Percentiles rank a stretch among this genome's conserved stretches.
These are phyloP conservation scores for Exophiala dermatitidis DNA, from an alignment of 2,329 filamentous ascomycete species.

Conservation along the genomic window DNA sequence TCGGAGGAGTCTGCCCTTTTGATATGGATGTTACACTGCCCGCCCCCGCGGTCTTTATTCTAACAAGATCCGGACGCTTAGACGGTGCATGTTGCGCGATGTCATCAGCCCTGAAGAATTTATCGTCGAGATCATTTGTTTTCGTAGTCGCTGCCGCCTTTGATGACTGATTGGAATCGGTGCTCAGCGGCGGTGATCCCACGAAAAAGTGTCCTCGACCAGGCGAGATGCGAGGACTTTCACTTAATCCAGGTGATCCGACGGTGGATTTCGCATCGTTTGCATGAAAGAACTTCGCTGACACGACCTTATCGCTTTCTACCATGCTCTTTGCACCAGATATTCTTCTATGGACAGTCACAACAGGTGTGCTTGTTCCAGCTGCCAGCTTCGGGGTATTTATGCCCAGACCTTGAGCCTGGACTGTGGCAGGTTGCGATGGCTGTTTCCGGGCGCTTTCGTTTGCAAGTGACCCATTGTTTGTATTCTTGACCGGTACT, in stretches of 20 bases:
- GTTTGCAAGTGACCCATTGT: conserved; percentile 7
- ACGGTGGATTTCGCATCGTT: conserved; percentile 59
- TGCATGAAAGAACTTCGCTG: conserved; percentile 82
- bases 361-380: conserved; percentile 13
- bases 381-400: conserved; percentile 12
- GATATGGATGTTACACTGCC: not conserved
- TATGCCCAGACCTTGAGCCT: conserved; percentile 13
- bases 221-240: conserved; percentile 22
- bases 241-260: conserved; percentile 33
- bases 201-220: conserved; percentile 30
- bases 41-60: conserved; percentile 1
- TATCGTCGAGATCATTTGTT: conserved; percentile 30
- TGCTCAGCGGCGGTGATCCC: conserved; percentile 9
- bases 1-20: not conserved
- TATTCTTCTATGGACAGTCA: conserved; percentile 25
- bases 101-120: conserved; percentile 65
- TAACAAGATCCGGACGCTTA: conserved; percentile 8
- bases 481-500: conserved; percentile 1
- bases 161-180: not conserved
- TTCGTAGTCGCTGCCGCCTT: conserved; percentile 31
- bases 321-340: conserved; percentile 35
- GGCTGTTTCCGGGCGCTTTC: conserved; percentile 24
- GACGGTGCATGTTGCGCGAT: conserved; percentile 41
- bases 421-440: conserved; percentile 7
- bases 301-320: conserved; percentile 31